Conservation (phyloP, 2,329 filamentous ascomycete genomes). For the Cladophialophora immunda region DNA sequence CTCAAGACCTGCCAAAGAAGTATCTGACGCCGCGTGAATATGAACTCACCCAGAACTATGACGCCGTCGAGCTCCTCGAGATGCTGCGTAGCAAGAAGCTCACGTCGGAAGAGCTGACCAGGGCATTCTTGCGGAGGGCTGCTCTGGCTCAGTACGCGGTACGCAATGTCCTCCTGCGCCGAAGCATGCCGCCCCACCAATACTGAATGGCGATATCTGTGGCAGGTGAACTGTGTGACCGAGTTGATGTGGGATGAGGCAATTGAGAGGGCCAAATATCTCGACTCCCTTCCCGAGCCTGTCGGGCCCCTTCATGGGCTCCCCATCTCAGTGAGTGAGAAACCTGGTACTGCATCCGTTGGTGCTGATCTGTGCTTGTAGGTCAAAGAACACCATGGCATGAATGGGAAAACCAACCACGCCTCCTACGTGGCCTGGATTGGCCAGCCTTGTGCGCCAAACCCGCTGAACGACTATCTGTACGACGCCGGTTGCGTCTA, state of each 20-base stretch:
- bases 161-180: slow-evolving; percentile 1
- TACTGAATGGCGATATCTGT: slow-evolving; percentile 2
- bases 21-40: slow-evolving; percentile 59
- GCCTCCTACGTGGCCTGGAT: slow-evolving; percentile 45
- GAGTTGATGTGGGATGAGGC: slow-evolving; percentile 63
- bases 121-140: slow-evolving; percentile 65
- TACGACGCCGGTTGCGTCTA: slow-evolving; percentile 45
- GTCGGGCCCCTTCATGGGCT: slow-evolving; percentile 70
- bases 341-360: not conserved
- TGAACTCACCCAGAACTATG: slow-evolving; percentile 58
- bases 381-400: slow-evolving; percentile 52
- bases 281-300: slow-evolving; percentile 58
- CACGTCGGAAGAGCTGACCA: slow-evolving; percentile 56
- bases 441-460: slow-evolving; percentile 35
- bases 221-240: slow-evolving; percentile 52
- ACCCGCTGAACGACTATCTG: slow-evolving; percentile 42
- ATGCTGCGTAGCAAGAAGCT: slow-evolving; percentile 56
- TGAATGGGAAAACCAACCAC: slow-evolving; percentile 42
- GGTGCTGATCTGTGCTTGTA: slow-evolving; percentile 16
- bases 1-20: slow-evolving; percentile 55
- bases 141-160: slow-evolving; percentile 53
- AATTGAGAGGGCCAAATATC: slow-evolving; percentile 54
- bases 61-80: slow-evolving; percentile 46
- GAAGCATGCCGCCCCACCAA: not conserved
- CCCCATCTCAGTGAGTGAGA: slow-evolving; percentile 56